phyloP scores from a whole-genome alignment of 176 grass and related monocot genomes.

The Cymbopogon citratus region DNA sequence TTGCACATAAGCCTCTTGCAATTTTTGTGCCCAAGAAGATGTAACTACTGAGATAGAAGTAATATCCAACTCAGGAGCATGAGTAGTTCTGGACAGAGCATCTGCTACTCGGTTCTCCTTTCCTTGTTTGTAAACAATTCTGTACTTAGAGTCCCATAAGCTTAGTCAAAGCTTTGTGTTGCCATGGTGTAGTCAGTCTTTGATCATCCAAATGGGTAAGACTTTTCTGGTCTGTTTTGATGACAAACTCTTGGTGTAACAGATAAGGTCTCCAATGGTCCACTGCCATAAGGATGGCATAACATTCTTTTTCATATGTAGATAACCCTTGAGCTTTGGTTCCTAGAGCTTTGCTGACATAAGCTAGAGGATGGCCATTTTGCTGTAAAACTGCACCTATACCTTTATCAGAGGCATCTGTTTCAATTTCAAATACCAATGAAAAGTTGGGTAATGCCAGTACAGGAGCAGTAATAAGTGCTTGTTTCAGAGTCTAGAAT shows the following conservation, averaged over 20 bases:
- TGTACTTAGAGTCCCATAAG: neutral
- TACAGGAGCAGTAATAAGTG: too few relatives aligned
- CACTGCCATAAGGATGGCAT: fast-evolving
- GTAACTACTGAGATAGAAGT: fast-evolving
- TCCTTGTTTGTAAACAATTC: neutral
- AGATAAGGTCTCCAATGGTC: neutral
- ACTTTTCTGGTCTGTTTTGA: neutral
- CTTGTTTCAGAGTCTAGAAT: too few relatives aligned
- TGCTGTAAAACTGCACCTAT: neutral
- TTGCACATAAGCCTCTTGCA: too few relatives aligned
- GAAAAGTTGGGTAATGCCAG: neutral
- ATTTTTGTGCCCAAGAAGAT: fast-evolving
- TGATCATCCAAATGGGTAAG: neutral
- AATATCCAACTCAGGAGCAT: too few relatives aligned
- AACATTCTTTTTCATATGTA: neutral
- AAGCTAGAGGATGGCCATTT: neutral
- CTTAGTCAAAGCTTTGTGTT: neutral
- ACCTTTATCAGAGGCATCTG: neutral
- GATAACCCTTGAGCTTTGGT: neutral
- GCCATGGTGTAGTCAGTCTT: neutral
- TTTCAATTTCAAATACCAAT: neutral
- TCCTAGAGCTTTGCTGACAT: neutral
- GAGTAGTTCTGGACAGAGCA: neutral
- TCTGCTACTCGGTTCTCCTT: neutral
- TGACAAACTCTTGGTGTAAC: fast-evolving